A percentile compares a stretch with the other conserved stretches of the same genome.
These are phyloP conservation scores for Dothistroma septosporum DNA, from an alignment of 2,329 filamentous ascomycete genomes.

Conservation along the genomic window DNA sequence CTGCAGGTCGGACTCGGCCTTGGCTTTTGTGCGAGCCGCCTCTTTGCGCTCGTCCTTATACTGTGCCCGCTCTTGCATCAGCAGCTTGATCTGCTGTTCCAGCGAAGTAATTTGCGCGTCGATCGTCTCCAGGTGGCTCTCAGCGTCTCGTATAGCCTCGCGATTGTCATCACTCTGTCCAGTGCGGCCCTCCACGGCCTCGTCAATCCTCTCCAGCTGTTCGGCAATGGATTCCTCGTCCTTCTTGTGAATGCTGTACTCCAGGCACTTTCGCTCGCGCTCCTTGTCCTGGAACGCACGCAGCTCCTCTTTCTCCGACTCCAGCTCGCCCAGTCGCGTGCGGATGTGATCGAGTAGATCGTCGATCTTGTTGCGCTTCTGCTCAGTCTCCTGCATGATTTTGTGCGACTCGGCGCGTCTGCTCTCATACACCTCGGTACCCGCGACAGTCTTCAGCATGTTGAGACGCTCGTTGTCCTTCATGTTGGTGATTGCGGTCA, in stretches of 20 bases:
- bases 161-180: slow-evolving; percentile 45
- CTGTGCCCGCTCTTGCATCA: slow-evolving; percentile 79
- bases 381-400: slow-evolving; percentile 95
- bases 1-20: slow-evolving; percentile 80
- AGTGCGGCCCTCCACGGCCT: slow-evolving; percentile 72
- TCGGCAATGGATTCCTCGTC: slow-evolving; percentile 77
- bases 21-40: slow-evolving; percentile 71
- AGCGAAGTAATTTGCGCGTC: slow-evolving; percentile 75
- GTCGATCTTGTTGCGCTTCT: slow-evolving; percentile 91
- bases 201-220: slow-evolving; percentile 77
- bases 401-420: slow-evolving; percentile 87
- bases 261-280: slow-evolving; percentile 80
- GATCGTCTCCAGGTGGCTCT: slow-evolving; percentile 73
- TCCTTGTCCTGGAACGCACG: slow-evolving; percentile 94
- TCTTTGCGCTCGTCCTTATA: slow-evolving; percentile 87
- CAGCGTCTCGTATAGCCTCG: slow-evolving; percentile 62
- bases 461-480: slow-evolving; percentile 88
- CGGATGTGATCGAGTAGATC: slow-evolving; percentile 88
- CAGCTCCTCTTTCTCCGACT: slow-evolving; percentile 96
- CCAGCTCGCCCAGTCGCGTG: slow-evolving; percentile 79
- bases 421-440: slow-evolving; percentile 94
- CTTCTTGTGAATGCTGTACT: slow-evolving; percentile 90
- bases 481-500: slow-evolving; percentile 97
- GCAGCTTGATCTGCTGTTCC: slow-evolving; percentile 75
- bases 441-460: slow-evolving; percentile 94